phyloP scores from a whole-genome alignment of 2,329 filamentous ascomycete species.

The Microsporum audouinii region DNA sequence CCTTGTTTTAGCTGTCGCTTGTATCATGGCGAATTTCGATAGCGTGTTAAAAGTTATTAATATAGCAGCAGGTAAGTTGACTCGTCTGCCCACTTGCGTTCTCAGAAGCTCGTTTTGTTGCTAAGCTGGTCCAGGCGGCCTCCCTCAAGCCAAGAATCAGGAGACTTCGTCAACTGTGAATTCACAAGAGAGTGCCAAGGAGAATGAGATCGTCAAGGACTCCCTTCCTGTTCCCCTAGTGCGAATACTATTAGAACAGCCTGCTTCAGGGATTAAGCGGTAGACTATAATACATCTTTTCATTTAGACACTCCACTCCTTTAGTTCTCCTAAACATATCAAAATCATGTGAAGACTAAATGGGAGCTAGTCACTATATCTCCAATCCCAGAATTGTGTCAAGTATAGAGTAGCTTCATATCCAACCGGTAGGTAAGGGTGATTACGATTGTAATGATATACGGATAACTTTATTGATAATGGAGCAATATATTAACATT shows the following conservation, averaged over 20 bases:
- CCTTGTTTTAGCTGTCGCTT: slow-evolving; percentile 44
- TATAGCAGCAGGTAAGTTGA: slow-evolving; percentile 50
- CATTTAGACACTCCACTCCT: not conserved
- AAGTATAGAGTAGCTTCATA: not conserved
- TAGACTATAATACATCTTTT: not conserved
- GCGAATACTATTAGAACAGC: slow-evolving; percentile 22
- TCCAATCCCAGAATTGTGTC: not conserved
- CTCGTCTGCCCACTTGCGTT: not conserved
- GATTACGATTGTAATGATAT: not conserved
- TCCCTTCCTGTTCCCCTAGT: slow-evolving; percentile 33
- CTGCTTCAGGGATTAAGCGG: not conserved
- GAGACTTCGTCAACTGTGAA: not conserved
- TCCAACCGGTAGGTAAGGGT: not conserved
- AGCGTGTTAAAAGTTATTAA: slow-evolving; percentile 53
- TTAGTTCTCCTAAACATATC: not conserved
- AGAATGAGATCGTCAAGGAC: slow-evolving; percentile 26
- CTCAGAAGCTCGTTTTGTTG: not conserved
- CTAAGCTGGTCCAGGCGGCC: not conserved
- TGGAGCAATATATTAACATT: not conserved
- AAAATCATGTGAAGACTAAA: not conserved
- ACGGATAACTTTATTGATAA: not conserved
- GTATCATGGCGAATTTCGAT: slow-evolving; percentile 57
- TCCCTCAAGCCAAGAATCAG: not conserved
- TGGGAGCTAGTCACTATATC: not conserved
- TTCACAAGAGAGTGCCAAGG: slow-evolving; percentile 12